Percentiles rank a stretch among this genome's conserved stretches.
Conservation (phyloP, 257 asterid species). For the Petunia axillaris region DNA sequence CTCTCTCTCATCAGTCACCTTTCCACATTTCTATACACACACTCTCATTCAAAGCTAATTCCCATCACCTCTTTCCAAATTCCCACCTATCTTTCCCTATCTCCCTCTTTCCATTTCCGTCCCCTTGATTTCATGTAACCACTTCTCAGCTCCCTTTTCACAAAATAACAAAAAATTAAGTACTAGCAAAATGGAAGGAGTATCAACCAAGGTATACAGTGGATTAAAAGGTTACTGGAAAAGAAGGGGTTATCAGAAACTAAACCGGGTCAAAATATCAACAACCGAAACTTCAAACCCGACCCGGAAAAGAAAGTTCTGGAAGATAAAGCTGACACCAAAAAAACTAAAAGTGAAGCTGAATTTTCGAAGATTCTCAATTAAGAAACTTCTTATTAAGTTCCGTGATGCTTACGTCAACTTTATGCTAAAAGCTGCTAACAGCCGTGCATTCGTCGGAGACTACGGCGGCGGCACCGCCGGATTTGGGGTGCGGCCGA, state of each 20-base stretch:
- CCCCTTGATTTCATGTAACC: neutral
- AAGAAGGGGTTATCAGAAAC: constrained; percentile 37
- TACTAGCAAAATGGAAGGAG: constrained; percentile 37
- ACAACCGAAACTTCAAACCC: constrained; percentile 17
- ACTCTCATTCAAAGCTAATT: neutral
- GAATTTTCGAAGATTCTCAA: constrained; percentile 32
- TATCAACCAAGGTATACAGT: constrained; percentile 20
- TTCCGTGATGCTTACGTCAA: constrained; percentile 48
- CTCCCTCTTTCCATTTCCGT: neutral
- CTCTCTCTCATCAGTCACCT: neutral
- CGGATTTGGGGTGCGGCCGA: constrained; percentile 52
- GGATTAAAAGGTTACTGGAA: constrained; percentile 43
- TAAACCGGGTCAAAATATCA: constrained; percentile 25
- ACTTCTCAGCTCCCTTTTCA: neutral
- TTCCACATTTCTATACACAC: neutral
- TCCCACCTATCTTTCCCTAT: constrained; percentile 3
- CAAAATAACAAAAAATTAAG: neutral
- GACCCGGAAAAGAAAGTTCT: constrained; percentile 29
- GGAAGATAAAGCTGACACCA: constrained; percentile 36
- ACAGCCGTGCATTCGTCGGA: constrained; percentile 30
- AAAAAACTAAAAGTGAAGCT: constrained; percentile 39
- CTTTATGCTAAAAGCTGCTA: constrained; percentile 40
- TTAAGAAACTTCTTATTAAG: constrained; percentile 35
- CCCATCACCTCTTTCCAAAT: neutral
- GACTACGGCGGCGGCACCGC: constrained; percentile 36